Percentiles rank a stretch among this genome's conserved stretches.
phyloP scores from a whole-genome alignment of 192 early-diverging fungal species.

The Linnemannia hyalina region DNA sequence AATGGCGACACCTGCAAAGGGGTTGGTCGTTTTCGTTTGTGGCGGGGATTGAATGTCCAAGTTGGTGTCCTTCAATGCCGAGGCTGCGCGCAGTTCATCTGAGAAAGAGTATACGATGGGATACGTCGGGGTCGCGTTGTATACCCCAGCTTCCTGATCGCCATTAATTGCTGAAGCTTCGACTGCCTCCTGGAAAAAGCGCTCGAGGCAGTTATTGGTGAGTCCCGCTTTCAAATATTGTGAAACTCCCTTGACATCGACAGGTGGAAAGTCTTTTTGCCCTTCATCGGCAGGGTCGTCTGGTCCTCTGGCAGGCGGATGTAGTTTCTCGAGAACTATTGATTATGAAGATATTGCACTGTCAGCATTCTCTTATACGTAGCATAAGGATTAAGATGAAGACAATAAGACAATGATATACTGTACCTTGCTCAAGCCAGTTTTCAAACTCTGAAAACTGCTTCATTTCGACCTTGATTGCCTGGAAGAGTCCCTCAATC shows the following conservation, averaged over 20 bases:
- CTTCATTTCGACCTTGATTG: conserved; percentile 36
- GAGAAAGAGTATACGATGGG: conserved; percentile 39
- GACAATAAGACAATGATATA: neutral
- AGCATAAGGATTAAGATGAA: neutral
- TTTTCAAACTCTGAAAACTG: conserved; percentile 47
- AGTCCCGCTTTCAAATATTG: conserved; percentile 28
- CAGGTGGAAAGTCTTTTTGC: conserved; percentile 20
- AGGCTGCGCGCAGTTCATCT: conserved; percentile 4
- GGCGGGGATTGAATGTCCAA: neutral
- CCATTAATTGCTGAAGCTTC: neutral
- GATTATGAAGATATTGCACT: neutral
- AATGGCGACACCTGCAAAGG: conserved; percentile 23
- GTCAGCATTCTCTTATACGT: neutral
- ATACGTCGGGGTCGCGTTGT: conserved; percentile 11
- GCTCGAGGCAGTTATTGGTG: neutral
- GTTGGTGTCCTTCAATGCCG: neutral
- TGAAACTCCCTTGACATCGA: conserved; percentile 21
- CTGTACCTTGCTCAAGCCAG: conserved; percentile 42
- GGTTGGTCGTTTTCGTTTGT: conserved; percentile 15
- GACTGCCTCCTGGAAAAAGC: conserved; percentile 20
- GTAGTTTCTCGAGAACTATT: conserved; percentile 22
- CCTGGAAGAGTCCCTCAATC: conserved; percentile 32
- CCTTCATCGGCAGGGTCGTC: conserved; percentile 27
- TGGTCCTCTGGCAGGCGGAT: conserved; percentile 15
- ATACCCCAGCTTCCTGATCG: neutral